Evolutionary conservation across 768 basidiomycete species (phyloP).

Genomic region (Punctularia strigosozonata): DNA sequence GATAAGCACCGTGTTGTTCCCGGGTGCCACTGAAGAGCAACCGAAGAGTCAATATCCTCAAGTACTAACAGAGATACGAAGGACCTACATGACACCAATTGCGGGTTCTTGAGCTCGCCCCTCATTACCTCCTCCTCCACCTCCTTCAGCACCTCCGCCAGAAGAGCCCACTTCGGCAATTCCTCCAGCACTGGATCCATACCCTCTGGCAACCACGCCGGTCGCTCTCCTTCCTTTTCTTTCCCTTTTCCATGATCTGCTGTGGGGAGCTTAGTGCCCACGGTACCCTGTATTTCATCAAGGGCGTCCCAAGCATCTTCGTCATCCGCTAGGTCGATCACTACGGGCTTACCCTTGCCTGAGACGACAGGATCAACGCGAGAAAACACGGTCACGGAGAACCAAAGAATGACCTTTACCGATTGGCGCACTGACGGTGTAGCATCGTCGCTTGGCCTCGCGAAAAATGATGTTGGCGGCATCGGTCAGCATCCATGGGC

Average conservation of each 20-base stretch:
- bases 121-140: conserved; percentile 78
- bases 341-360: conserved; percentile 7
- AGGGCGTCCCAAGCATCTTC: conserved; percentile 68
- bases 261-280: conserved; percentile 5
- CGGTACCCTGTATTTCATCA: conserved; percentile 44
- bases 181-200: conserved; percentile 88
- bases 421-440: conserved; percentile 29
- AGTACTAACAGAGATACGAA: not conserved
- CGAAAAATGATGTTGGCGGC: conserved; percentile 82
- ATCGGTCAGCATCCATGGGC: conserved; percentile 88
- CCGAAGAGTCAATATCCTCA: not conserved
- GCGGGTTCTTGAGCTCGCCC: conserved; percentile 29
- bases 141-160: conserved; percentile 81
- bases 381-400: too few species aligned
- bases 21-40: conserved; percentile 24
- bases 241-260: conserved; percentile 3
- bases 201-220: conserved; percentile 60
- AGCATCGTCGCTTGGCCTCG: conserved; percentile 73
- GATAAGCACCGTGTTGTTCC: conserved; percentile 69
- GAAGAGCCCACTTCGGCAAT: conserved; percentile 83
- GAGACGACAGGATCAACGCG: not conserved
- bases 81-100: conserved; percentile 12
- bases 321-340: conserved; percentile 38
- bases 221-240: conserved; percentile 18
- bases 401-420: too few species aligned